These are phyloP conservation scores for Chara braunii DNA, from an alignment of 139 green algal genomes.

Conservation along the genomic window DNA sequence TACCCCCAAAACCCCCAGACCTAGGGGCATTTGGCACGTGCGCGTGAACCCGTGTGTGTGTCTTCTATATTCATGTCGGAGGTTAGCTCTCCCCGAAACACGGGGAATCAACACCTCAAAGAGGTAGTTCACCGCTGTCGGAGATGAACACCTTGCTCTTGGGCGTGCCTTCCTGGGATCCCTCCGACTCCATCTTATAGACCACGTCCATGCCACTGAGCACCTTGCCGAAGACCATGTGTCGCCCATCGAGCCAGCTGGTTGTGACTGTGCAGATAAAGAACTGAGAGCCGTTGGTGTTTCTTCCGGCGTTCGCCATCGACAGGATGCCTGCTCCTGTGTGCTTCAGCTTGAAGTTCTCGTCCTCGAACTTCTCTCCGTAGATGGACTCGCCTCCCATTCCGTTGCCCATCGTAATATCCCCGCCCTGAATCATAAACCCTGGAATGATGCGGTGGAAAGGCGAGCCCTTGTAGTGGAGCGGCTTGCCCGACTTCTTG, in stretches of 20 bases:
- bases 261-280: too few species aligned
- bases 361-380: constrained; percentile 42
- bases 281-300: constrained; percentile 64
- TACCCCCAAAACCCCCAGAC: too few species aligned
- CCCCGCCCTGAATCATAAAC: constrained; percentile 47
- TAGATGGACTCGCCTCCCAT: constrained; percentile 48
- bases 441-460: constrained; percentile 41
- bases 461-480: constrained; percentile 39
- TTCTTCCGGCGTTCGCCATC: constrained; percentile 47
- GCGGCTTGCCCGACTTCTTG: constrained; percentile 28
- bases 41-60: too few species aligned
- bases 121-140: constrained; percentile 11
- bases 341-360: constrained; percentile 74
- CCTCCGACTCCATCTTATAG: constrained; percentile 73
- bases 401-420: constrained; percentile 45
- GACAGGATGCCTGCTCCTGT: constrained; percentile 27
- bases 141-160: neutral
- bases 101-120: too few species aligned
- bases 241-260: constrained; percentile 42
- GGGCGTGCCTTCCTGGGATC: constrained; percentile 28
- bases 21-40: too few species aligned
- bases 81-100: too few species aligned
- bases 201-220: constrained; percentile 87
- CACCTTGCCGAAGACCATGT: constrained; percentile 89
- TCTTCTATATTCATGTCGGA: too few species aligned